Evolutionary conservation across 805 yeast species (phyloP), one percentile per base, ranked within the genome.

Genomic region (Starmerella powellii): DNA sequence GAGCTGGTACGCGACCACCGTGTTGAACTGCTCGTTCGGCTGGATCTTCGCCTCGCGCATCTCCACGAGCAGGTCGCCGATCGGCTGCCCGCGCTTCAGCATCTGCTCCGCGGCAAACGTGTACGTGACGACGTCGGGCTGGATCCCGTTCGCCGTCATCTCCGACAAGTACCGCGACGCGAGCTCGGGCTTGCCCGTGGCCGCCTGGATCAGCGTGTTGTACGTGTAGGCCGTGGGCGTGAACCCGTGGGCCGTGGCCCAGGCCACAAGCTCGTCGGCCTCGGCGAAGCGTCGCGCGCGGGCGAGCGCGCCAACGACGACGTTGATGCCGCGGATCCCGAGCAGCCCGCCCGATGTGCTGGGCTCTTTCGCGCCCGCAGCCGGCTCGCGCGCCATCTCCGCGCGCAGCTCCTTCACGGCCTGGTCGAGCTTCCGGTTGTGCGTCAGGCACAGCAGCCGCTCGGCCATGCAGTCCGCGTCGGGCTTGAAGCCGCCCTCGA

Each of bases 111-210:
- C 65, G 19, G 78, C 60, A 28, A 72, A 68, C 3, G 86, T 71
- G 59, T 73, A 73, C 2, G 87, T 78, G 15, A 74, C 74, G 35
- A 74, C 65, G 55, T 76, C 82, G 21, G 80, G 79, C 29, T 64
- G 53, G 19, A 78, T 57, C 3, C 61, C 56, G 20, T 62, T 44
- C 26, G 56, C 56, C 31, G 54, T 56, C 73, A 77, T 70, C 44
- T 63, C 62, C 27, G 66, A 62, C 32, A 79, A 58, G 12, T 73
- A 63, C n/a, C 63, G 65, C n/a, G 64, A 63, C 24, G 63, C 66
- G 45, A 56, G 56, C 17, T 73, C 64, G 31, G 64, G 62, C 6
- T 41, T 45, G 29, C 63, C 60, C 16, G 71, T 61, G 41, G 72
- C 68, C 31, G 60, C 50, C 21, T 63, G 54, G 49, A 80, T 57